Base-by-base conservation (phyloP, 2,329 filamentous ascomycete species). In the Phaeophleospora eucalypticola region DNA sequence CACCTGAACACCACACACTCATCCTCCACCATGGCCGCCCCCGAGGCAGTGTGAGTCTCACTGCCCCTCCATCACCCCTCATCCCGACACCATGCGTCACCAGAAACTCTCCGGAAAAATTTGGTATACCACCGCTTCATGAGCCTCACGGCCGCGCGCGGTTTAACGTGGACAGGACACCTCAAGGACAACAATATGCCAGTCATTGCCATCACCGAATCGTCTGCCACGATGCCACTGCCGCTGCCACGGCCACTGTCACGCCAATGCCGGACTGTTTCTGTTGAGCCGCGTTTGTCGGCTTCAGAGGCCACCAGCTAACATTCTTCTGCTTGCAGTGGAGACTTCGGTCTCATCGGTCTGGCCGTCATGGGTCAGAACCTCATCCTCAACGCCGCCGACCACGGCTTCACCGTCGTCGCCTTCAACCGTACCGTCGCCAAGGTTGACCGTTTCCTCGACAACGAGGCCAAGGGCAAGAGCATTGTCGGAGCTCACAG, bases 341-440 rank as follows among this genome's bases (percentile, higher is more conserved):
- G 73, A 65, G 74, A 77, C 66, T 75, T 75, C 65, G 73, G 74
- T 67, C 71, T 77, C 65, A 77, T 77, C 62, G 74, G 74, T 65
- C 66, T 77, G 58, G 73, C 72, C 50, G 66, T 68, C 63, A 73
- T 75, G 72, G 73, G 73, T 57, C 73, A 76, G 69, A 77, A 77
- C 68, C 64, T 77, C 66, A 77, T 77, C 67, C 71, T 77, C 61
- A 77, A 77, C 65, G 74, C 74, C 59, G 74, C 73, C 57, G 74
- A 77, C 62, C 74, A 77, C 61, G 73, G 90, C 68, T 97, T 94
- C 83, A 97, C 89, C 70, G 88, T 98, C 68, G 87, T 91, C 74
- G 93, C 91, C 63, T 98, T 87, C 84, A 98, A 98, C 86, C 87
- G 93, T 74, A 98, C 93, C 64, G 88, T 96, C 63, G 83, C 89